A percentile compares a stretch with the other conserved stretches of the same genome.
phyloP scores from a whole-genome alignment of 2,329 filamentous ascomycete species.

The Colletotrichum gloeosporioides region DNA sequence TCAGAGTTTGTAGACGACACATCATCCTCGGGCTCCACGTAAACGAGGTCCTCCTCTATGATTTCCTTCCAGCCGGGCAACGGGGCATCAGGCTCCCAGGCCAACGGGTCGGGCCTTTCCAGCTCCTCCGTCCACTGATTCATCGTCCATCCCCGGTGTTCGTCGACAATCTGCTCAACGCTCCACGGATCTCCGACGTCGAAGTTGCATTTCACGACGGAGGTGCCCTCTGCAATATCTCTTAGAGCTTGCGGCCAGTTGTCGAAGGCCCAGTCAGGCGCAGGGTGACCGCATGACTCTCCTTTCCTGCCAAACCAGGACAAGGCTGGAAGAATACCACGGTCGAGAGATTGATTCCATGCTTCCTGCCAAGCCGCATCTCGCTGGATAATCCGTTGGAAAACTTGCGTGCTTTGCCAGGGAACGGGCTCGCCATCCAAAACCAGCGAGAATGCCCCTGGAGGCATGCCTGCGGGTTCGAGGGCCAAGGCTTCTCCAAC shows the following conservation, averaged over 20 bases:
- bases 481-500: neutral
- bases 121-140: neutral
- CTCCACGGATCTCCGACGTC: neutral
- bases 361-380: neutral
- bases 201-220: neutral
- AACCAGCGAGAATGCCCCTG: neutral
- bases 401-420: neutral
- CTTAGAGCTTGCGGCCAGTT: neutral
- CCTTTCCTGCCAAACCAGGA: neutral
- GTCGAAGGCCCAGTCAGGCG: neutral
- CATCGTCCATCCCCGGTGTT: neutral
- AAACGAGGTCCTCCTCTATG: neutral
- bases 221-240: neutral
- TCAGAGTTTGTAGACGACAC: neutral
- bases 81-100: neutral
- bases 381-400: neutral
- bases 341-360: neutral
- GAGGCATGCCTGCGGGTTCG: neutral
- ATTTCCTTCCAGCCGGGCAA: neutral
- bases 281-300: too few species aligned
- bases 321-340: accelerated
- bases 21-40: neutral
- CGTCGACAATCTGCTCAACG: neutral
- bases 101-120: accelerated
- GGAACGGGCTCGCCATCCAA: neutral